These are phyloP conservation scores for Xylaria telfairii DNA, from an alignment of 495 filamentous ascomycete species.

Conservation along the genomic window DNA sequence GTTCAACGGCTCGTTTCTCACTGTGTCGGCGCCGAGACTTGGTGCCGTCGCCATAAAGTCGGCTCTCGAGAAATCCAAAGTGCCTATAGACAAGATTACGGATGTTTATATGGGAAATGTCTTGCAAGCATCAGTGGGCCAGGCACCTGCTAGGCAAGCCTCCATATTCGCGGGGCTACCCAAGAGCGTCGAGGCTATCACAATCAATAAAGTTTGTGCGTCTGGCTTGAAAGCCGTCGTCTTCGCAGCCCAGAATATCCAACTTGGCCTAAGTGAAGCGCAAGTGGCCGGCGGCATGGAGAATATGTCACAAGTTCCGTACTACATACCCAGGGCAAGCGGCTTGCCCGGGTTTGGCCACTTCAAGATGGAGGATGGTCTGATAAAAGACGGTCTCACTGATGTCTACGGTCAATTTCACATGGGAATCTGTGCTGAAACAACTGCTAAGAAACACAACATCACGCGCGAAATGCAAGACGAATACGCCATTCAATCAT, in stretches of 20 bases:
- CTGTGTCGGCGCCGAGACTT: constrained; percentile 81
- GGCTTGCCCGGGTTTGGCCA: constrained; percentile 83
- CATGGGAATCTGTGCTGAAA: constrained; percentile 98
- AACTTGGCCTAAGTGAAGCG: constrained; percentile 83
- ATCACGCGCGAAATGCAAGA: constrained; percentile 87
- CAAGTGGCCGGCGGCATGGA: constrained; percentile 96
- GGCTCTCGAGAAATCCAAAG: constrained; percentile 79
- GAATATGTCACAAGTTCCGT: constrained; percentile 93
- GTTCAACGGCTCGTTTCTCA: constrained; percentile 92
- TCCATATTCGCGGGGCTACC: constrained; percentile 86
- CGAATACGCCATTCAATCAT: constrained; percentile 85
- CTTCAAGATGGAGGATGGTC: constrained; percentile 83
- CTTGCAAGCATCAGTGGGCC: constrained; percentile 81
- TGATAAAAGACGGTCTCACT: constrained; percentile 95
- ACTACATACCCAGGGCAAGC: constrained; percentile 81
- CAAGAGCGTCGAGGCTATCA: constrained; percentile 77
- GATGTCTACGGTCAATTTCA: constrained; percentile 97
- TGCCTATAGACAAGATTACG: constrained; percentile 77
- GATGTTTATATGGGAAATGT: constrained; percentile 99
- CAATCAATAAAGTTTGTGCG: constrained; percentile 97
- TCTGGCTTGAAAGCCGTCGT: constrained; percentile 91
- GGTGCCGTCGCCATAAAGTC: constrained; percentile 89
- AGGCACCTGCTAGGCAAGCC: constrained; percentile 92
- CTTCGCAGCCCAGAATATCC: constrained; percentile 91
- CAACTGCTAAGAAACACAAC: constrained; percentile 84